Base-by-base conservation (phyloP, 2,329 filamentous ascomycete genomes). In the Teratosphaeria nubilosa region DNA sequence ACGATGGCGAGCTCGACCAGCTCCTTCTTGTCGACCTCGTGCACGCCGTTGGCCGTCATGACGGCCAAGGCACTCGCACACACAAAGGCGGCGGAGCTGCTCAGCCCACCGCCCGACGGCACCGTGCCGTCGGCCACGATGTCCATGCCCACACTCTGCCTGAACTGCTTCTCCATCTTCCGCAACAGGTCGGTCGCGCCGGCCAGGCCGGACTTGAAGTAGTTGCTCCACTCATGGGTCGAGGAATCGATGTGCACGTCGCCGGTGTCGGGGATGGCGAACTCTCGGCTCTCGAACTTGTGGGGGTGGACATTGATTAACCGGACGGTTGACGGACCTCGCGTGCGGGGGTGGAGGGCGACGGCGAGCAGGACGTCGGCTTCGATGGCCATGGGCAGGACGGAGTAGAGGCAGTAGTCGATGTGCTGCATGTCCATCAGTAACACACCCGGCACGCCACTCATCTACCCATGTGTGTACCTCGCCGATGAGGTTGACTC, bases 401-500 rank as follows among this genome's bases (percentile, higher is more conserved):
- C 91, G 66, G 94, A 86, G 78, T 97, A 99, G 22, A 99, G 83
- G 14, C 90, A 96, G 77, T 99, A 99, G 78, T 99, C 94, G 69
- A 99, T 96, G 77, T 99, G 94, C 80, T 79, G 58, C 45, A 6
- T 30, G 7, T 1, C 6, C 9, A n/a, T 48, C 41, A 53, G 25
- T 31, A 7, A 20, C 20, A 30, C 7, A n/a, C 31, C 6, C 32
- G 20, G 51, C 45, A 50, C 41, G 27, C 51, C n/a, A n/a, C n/a
- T n/a, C n/a, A n/a, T n/a, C 24, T 16, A 25, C 32, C 25, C 24
- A 5, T 13, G 13, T 25, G 50, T 62, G 27, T 68, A 78, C 76
- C 68, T 99, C 94, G 73, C 94, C 94, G 71, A 99, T 96, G 70
- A 99, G 94, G 77, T 97, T 97, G 65, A 99, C 94, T 65, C 94